Base-by-base conservation (phyloP, 2,329 filamentous ascomycete genomes). In the Paraconiothyrium sp. region DNA sequence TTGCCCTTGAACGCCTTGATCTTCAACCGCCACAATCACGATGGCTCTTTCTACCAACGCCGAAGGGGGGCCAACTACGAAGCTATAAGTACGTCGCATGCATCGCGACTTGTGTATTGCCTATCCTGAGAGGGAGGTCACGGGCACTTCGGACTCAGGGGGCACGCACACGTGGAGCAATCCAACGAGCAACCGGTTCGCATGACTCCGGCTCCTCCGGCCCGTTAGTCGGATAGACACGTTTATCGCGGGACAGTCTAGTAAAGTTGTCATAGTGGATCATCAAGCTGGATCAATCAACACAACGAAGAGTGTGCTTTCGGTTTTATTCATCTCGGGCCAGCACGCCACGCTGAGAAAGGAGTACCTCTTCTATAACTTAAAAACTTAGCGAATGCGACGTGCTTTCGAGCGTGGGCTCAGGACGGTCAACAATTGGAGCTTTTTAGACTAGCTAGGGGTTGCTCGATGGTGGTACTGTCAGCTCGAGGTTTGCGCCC, bases 201-300 rank as follows among this genome's bases (percentile, higher is more conserved):
- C 35, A 51, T 20, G 11, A 50, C 24, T 58, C 56, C 1, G 56
- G 35, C 22, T 51, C 35, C 51, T 58, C 47, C 20, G 44, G 56
- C 30, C 44, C 11, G 35, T n/a, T 2, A 4, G 50, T 9, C 20
- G 24, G 13, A 43, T 22, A 10, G 35, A 30, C 11, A 32, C 35
- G 11, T 39, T 58, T n/a, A 37, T 43, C 13, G 43, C 30, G 30
- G 34, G 43, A 9, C 24, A 27, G 7, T 43, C 34, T 16, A 51
- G 44, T 35, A 57, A 50, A 16, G 51, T 44, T 11, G 37, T 10
- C 11, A 34, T 65, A 2, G 4, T 14, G 1, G 59, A 60, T 16
- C 34, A 20, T 20, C 20, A 20, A 20, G 20, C 20, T 20, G 20
- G 20, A 20, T 20, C 20, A 20, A 20, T 20, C 20, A 20, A 20